A percentile compares a stretch with the other conserved stretches of the same genome.
Evolutionary conservation across 2,329 filamentous ascomycete species (phyloP).

Genomic region (Teratosphaeria zuluensis): DNA sequence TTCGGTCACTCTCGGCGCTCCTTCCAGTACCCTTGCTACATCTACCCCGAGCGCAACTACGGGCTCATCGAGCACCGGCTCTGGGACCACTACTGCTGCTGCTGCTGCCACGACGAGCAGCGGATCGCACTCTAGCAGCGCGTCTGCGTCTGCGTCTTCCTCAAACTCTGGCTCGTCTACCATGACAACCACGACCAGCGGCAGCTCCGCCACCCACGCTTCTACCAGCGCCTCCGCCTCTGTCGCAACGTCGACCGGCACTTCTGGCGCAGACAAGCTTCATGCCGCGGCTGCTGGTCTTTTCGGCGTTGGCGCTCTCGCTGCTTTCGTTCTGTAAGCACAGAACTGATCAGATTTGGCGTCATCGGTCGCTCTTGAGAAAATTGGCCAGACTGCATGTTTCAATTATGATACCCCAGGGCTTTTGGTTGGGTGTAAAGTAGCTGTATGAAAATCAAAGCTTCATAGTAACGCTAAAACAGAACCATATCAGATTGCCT

Average conservation of each 20-base stretch:
- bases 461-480: not conserved
- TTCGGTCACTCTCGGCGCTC: constrained; percentile 23
- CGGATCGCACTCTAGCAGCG: not conserved
- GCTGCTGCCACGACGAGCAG: not conserved
- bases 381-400: not conserved
- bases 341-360: not conserved
- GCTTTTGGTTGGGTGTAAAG: not conserved
- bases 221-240: not conserved
- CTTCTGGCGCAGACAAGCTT: not conserved
- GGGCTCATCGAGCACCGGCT: not conserved
- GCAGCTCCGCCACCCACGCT: not conserved
- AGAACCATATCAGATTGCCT: not conserved
- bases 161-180: not conserved
- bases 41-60: constrained; percentile 17
- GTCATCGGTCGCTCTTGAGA: not conserved
- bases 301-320: not conserved
- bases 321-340: not conserved
- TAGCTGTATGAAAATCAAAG: not conserved
- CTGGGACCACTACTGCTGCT: constrained; percentile 14
- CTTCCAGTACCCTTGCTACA: constrained; percentile 14
- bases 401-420: not conserved
- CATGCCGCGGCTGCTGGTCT: not conserved
- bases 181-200: not conserved
- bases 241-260: not conserved
- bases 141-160: not conserved